Percentiles rank a stretch among this genome's conserved stretches.
Conservation (phyloP, 1,284 basidiomycete species). For the Austroboletus rostrupii region DNA sequence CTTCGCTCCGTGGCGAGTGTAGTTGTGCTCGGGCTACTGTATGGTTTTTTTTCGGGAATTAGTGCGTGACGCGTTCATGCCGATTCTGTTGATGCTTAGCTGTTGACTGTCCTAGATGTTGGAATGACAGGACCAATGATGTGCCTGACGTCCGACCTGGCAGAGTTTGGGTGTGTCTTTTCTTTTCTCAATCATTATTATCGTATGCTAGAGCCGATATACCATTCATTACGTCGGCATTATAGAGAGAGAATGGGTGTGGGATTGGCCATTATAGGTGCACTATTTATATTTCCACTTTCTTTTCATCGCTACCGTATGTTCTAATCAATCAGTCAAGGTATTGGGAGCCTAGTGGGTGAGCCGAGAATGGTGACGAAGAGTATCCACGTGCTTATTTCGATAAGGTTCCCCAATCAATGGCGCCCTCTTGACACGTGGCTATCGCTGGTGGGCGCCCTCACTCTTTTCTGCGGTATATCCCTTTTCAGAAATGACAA, state of each 20-base stretch:
- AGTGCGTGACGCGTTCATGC: slow-evolving; percentile 24
- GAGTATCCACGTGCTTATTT: not conserved
- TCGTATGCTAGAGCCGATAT: not conserved
- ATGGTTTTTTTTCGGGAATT: slow-evolving; percentile 48
- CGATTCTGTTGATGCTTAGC: not conserved
- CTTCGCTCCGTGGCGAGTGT: slow-evolving; percentile 38
- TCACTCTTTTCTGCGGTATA: slow-evolving; percentile 26
- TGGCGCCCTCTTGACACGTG: slow-evolving; percentile 26
- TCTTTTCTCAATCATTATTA: not conserved
- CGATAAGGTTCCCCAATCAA: slow-evolving; percentile 26
- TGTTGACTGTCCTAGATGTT: slow-evolving; percentile 12
- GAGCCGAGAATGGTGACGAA: not conserved
- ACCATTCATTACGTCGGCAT: not conserved
- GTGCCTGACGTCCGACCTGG: slow-evolving; percentile 19
- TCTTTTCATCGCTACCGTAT: not conserved
- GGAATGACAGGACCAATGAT: slow-evolving; percentile 27
- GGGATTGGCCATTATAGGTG: slow-evolving; percentile 22
- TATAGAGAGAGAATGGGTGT: slow-evolving; percentile 26
- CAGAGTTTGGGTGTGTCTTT: slow-evolving; percentile 26
- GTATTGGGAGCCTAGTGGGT: slow-evolving; percentile 26
- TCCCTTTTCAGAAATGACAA: not conserved
- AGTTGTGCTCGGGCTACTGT: slow-evolving; percentile 44
- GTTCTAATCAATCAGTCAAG: no score
- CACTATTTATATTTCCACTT: not conserved
- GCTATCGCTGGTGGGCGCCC: slow-evolving; percentile 30